Base-by-base conservation (phyloP, 768 basidiomycete species). In the Psilocybe sp. region DNA sequence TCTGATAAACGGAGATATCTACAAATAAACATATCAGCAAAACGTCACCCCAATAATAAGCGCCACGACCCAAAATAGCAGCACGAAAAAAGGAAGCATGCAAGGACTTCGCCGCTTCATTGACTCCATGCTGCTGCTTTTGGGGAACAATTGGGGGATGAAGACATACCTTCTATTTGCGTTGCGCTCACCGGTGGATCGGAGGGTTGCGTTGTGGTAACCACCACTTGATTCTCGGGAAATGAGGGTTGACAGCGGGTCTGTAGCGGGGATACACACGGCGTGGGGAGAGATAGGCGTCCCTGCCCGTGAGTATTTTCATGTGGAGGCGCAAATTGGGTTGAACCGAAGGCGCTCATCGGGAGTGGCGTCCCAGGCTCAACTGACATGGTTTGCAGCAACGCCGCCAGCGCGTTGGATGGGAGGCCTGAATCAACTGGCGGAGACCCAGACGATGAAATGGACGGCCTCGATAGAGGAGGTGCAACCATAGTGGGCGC, bases 1-100 rank as follows among this genome's bases (percentile, higher is more conserved):
- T 85, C 61, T 85, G 84, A 65, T 88, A 89, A 44, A 89, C 86
- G 35, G 85, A 79, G 48, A 89, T 84, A 56, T 82, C 87, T 89
- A 59, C 5, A 41, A 32, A 45, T 33, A 39, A 40, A 36, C 42
- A 43, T 45, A 45, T 51, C 40, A 50, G 36, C 42, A 33, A 49
- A 16, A 48, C 19, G 16, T 15, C 34, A n/a, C 18, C 32, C 32
- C 35, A 41, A 44, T 49, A 38, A 44, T 14, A 43, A 34, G 40
- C 40, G 15, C 40, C 10, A 40, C n/a, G 40, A 18, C 40, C n/a
- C 40, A 10, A 23, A 40, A 23, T 40, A 14, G 23, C 40, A 40
- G 10, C 12, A 2, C 40, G 23, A 10, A 15, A 40, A 18, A 40
- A 40, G 23, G 23, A 40, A 40, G 23, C 40, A 18, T 23, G 40